A percentile compares a stretch with the other conserved stretches of the same genome.
Conservation (phyloP, 148 eudicot species). For the Rhododendron vialii region DNA sequence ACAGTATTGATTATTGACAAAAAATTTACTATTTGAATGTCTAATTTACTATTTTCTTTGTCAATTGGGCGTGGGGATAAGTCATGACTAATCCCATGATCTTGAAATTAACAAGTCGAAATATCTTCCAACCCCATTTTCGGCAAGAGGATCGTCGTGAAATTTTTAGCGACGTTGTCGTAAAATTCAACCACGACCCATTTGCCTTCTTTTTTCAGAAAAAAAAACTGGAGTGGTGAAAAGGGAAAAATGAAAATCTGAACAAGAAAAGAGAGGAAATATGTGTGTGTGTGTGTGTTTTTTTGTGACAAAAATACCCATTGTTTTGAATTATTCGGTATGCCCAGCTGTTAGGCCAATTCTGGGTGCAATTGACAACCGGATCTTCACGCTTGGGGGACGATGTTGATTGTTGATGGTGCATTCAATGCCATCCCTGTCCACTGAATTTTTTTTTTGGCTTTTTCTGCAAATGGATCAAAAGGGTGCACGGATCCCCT, state of each 20-base stretch:
- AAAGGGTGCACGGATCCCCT: neutral
- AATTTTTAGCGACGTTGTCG: neutral
- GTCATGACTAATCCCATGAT: neutral
- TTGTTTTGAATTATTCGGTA: neutral
- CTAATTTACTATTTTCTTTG: neutral
- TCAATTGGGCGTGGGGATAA: neutral
- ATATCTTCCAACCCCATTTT: neutral
- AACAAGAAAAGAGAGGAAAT: neutral
- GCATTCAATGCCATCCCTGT: conserved; percentile 7
- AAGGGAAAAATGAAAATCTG: too few species aligned
- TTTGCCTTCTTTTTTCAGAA: neutral
- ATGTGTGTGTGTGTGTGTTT: neutral
- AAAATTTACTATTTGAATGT: neutral
- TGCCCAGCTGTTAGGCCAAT: conserved; percentile 2
- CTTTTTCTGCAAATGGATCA: neutral
- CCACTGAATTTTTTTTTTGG: conserved; percentile 8
- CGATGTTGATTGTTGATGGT: conserved; percentile 9
- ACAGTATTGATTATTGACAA: neutral
- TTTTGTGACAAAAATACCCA: neutral
- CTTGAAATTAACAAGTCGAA: neutral
- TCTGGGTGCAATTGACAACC: neutral
- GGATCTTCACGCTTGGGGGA: conserved; percentile 8
- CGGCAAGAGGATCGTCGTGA: neutral
- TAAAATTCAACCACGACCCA: neutral
- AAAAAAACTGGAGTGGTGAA: too few species aligned